Evolutionary conservation across 768 basidiomycete species (phyloP).

Genomic region (Imleria badia): DNA sequence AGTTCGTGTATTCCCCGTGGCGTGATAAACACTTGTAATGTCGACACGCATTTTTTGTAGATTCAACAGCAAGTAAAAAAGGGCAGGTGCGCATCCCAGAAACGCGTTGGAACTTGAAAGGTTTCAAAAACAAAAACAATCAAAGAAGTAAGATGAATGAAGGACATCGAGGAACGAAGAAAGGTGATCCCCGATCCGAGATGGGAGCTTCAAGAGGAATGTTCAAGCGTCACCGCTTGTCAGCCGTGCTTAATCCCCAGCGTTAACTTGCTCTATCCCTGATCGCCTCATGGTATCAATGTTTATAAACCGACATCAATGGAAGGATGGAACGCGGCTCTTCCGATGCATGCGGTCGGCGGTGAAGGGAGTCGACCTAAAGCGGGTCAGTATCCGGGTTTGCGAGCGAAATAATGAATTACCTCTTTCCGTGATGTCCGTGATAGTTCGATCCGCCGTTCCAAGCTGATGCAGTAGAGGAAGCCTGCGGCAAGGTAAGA

Average conservation of each 20-base stretch:
- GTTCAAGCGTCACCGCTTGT: too few relatives aligned
- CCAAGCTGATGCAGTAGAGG: background rate
- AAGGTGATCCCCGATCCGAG: background rate
- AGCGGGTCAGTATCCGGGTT: background rate
- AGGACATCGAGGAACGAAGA: background rate
- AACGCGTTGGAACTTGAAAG: background rate
- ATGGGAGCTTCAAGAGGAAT: background rate
- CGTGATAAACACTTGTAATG: too few relatives aligned
- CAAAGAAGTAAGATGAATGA: background rate
- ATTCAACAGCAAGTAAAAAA: background rate
- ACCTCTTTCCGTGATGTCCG: constrained; percentile 3
- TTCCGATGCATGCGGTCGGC: constrained; percentile 4
- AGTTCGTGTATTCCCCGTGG: background rate
- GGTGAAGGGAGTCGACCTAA: background rate
- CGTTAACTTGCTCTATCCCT: too few relatives aligned
- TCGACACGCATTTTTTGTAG: too few relatives aligned
- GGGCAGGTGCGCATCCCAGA: background rate
- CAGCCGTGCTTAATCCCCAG: too few relatives aligned
- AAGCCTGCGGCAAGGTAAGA: background rate
- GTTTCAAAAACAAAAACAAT: too few relatives aligned
- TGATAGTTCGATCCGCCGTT: background rate
- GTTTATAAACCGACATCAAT: background rate
- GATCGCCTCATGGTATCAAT: background rate
- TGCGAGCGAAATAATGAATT: background rate
- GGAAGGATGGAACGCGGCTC: background rate